Evolutionary conservation across 768 basidiomycete genomes (phyloP).

Genomic region (Termitomyces sp.): DNA sequence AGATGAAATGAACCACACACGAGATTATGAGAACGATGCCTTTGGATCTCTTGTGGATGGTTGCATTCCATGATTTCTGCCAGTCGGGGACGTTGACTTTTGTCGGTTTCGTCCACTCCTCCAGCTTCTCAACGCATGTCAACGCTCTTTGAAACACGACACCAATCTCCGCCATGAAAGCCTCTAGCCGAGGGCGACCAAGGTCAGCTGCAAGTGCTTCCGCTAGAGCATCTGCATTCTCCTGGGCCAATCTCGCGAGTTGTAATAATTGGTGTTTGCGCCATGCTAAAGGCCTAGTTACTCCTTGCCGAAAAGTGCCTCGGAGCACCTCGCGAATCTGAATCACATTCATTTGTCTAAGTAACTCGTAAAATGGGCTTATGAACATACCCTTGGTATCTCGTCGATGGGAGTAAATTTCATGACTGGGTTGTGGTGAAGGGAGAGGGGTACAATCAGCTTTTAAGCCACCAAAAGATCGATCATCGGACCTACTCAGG

Average conservation of each 20-base stretch:
- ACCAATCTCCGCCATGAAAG: constrained; percentile 41
- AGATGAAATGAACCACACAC: constrained; percentile 36
- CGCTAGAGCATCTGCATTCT: constrained; percentile 53
- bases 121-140: constrained; percentile 44
- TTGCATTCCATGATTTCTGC: constrained; percentile 51
- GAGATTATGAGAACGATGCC: constrained; percentile 59
- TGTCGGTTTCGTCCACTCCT: constrained; percentile 53
- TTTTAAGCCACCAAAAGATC: too few species aligned
- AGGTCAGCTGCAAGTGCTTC: constrained; percentile 48
- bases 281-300: constrained; percentile 52
- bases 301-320: constrained; percentile 46
- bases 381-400: constrained; percentile 14
- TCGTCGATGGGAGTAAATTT: constrained; percentile 17
- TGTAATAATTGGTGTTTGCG: constrained; percentile 63
- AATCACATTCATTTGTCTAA: background rate
- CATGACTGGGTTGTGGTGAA: constrained; percentile 5
- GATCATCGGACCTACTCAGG: too few species aligned
- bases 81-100: constrained; percentile 35
- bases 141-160: constrained; percentile 38
- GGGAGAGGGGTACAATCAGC: background rate
- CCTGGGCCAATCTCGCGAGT: constrained; percentile 57
- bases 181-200: constrained; percentile 42
- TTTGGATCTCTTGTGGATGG: constrained; percentile 53
- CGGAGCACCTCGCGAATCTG: constrained; percentile 35
- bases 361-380: background rate